Conservation (phyloP, 352 stramenopile genomes). For the Pythium diclinum region DNA sequence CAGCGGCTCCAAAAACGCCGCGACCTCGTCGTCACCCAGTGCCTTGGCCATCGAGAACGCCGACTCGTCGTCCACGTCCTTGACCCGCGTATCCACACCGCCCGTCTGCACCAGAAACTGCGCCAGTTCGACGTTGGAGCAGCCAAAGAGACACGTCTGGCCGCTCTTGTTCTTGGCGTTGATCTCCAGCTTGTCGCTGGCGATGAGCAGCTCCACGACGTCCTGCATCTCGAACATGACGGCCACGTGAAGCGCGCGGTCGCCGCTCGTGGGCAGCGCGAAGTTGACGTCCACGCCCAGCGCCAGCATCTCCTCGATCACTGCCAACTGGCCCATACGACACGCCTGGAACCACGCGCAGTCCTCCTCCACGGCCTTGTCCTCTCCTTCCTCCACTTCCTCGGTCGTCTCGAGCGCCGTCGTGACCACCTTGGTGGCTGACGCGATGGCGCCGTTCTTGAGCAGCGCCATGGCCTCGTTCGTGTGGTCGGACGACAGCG, state of each 20-base stretch:
- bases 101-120: conserved; percentile 59
- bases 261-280: conserved; percentile 50
- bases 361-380: conserved; percentile 52
- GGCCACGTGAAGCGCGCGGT: conserved; percentile 73
- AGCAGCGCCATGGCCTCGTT: conserved; percentile 66
- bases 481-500: conserved; percentile 72
- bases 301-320: conserved; percentile 78
- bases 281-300: conserved; percentile 71
- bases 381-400: conserved; percentile 26
- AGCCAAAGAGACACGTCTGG: conserved; percentile 82
- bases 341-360: conserved; percentile 78
- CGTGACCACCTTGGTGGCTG: conserved; percentile 64
- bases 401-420: conserved; percentile 32
- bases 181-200: conserved; percentile 47
- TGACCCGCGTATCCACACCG: conserved; percentile 59
- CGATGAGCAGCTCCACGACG: conserved; percentile 67
- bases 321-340: conserved; percentile 56
- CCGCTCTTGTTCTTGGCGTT: conserved; percentile 67
- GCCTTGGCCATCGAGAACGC: conserved; percentile 63
- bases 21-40: conserved; percentile 77
- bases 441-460: conserved; percentile 60
- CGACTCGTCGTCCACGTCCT: conserved; percentile 68
- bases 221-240: conserved; percentile 85
- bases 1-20: conserved; percentile 52
- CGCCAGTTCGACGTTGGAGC: conserved; percentile 68